Conservation (phyloP, 352 stramenopile species). For the Pythium grandisporangium region DNA sequence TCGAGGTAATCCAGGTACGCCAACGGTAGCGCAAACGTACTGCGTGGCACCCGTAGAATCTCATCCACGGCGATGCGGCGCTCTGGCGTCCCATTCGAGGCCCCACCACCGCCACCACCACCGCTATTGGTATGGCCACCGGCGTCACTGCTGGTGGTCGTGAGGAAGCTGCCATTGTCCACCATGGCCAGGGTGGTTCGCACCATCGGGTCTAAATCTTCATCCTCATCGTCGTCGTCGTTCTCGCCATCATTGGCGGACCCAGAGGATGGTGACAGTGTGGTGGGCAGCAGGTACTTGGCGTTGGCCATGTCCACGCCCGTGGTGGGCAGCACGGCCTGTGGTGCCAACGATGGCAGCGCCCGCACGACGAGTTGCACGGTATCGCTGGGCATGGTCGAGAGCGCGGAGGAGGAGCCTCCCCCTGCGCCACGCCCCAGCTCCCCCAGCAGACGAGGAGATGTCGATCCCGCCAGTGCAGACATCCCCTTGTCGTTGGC, state of each 20-base stretch:
- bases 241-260: no score
- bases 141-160: no score
- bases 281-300: conserved; percentile 72
- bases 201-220: conserved; percentile 10
- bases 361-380: conserved; percentile 45
- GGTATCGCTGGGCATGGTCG: conserved; percentile 7
- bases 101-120: conserved; percentile 10
- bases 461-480: no score
- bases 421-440: conserved; percentile 2
- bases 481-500: no score
- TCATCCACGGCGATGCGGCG: conserved; percentile 67
- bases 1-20: conserved; percentile 72
- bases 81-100: conserved; percentile 13
- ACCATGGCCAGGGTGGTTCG: conserved; percentile 13
- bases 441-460: no score
- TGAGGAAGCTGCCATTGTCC: conserved; percentile 61
- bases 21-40: conserved; percentile 64
- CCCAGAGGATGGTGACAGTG: no score
- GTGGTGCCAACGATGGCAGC: conserved; percentile 33
- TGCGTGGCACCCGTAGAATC: conserved; percentile 60
- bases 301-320: conserved; percentile 64
- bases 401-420: conserved; percentile 5
- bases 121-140: no score
- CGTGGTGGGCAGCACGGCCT: conserved; percentile 44
- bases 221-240: conserved; percentile 8